These are phyloP conservation scores for Leptodermis oblonga DNA, from an alignment of 257 asterid species.

Conservation along the genomic window DNA sequence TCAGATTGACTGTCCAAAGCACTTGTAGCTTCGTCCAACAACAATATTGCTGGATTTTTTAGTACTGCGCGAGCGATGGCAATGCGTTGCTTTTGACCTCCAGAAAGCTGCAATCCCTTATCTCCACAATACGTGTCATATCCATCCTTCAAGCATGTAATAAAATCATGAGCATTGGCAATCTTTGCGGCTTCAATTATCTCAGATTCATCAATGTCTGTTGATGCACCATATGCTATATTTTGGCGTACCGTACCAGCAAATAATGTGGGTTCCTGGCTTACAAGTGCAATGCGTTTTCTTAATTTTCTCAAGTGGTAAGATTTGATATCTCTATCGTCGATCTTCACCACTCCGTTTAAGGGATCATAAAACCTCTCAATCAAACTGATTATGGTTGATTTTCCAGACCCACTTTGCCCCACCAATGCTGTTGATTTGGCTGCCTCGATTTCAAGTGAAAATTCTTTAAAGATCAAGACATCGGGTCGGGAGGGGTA, in stretches of 20 bases:
- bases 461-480: slow-evolving; percentile 54
- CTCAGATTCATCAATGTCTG: slow-evolving; percentile 43
- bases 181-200: slow-evolving; percentile 64
- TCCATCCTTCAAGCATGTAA: slow-evolving; percentile 61
- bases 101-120: slow-evolving; percentile 75
- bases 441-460: slow-evolving; percentile 56
- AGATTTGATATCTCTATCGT: slow-evolving; percentile 55
- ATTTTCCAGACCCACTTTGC: slow-evolving; percentile 89
- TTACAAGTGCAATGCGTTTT: slow-evolving; percentile 69
- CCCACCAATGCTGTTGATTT: slow-evolving; percentile 84
- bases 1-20: slow-evolving; percentile 80
- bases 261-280: slow-evolving; percentile 78
- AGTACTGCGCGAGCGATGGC: slow-evolving; percentile 73
- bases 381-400: slow-evolving; percentile 67
- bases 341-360: slow-evolving; percentile 55
- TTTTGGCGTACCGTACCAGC: slow-evolving; percentile 66
- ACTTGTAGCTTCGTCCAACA: slow-evolving; percentile 53
- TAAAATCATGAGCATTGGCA: slow-evolving; percentile 84
- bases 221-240: slow-evolving; percentile 58
- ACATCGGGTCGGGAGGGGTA: slow-evolving; percentile 63
- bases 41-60: background rate
- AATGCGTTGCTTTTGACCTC: slow-evolving; percentile 87
- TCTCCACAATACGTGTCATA: slow-evolving; percentile 81
- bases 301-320: slow-evolving; percentile 55
- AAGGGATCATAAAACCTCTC: slow-evolving; percentile 77